A percentile compares a stretch with the other conserved stretches of the same genome.
These are phyloP conservation scores for Xylaria sp. DNA, from an alignment of 2,329 filamentous ascomycete genomes.

Conservation along the genomic window DNA sequence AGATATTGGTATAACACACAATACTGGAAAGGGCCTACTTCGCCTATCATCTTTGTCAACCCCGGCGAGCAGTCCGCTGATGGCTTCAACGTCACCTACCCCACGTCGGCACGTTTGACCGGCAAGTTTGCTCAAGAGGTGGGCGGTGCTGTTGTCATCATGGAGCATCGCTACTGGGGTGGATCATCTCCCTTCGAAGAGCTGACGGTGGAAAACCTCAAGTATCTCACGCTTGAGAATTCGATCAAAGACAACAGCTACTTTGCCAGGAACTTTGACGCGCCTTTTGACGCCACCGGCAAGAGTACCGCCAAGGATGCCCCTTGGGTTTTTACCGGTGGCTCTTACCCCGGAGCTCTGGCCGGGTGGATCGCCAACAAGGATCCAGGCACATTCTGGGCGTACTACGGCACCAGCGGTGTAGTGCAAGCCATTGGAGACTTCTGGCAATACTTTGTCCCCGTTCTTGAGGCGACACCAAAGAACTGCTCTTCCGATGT, in stretches of 20 bases:
- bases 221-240: slow-evolving; percentile 56
- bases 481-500: slow-evolving; percentile 67
- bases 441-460: slow-evolving; percentile 68
- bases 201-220: slow-evolving; percentile 54
- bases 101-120: slow-evolving; percentile 57
- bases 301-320: slow-evolving; percentile 60
- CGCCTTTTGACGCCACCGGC: slow-evolving; percentile 62
- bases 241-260: slow-evolving; percentile 55
- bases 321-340: slow-evolving; percentile 67
- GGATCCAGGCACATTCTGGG: slow-evolving; percentile 68
- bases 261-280: slow-evolving; percentile 57
- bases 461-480: slow-evolving; percentile 64
- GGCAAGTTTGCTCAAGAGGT: slow-evolving; percentile 55
- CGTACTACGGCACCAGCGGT: slow-evolving; percentile 67
- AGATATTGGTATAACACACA: slow-evolving; percentile 56
- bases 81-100: slow-evolving; percentile 52
- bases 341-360: slow-evolving; percentile 67
- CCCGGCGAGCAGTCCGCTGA: slow-evolving; percentile 54
- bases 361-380: slow-evolving; percentile 63
- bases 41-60: slow-evolving; percentile 56
- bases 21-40: slow-evolving; percentile 56
- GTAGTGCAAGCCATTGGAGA: slow-evolving; percentile 64
- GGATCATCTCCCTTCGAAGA: slow-evolving; percentile 52
- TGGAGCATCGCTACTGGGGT: slow-evolving; percentile 60
- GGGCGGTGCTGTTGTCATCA: slow-evolving; percentile 55